Percentiles rank a stretch among this genome's conserved stretches.
Evolutionary conservation across 257 asterid genomes (phyloP).

Genomic region (Nicotiana noctiflora): DNA sequence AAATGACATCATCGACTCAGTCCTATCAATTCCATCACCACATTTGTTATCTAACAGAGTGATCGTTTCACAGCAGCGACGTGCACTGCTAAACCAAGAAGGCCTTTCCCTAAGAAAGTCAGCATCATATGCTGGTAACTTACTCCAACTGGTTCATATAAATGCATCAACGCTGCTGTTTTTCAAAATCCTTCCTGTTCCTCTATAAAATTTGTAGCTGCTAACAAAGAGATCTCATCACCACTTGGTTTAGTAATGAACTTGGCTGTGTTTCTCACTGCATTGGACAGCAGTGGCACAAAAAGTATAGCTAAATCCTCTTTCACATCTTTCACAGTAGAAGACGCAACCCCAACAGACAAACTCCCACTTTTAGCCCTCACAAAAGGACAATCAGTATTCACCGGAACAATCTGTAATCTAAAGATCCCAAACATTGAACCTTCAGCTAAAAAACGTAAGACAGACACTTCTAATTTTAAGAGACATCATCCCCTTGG

Average conservation of each 20-base stretch:
- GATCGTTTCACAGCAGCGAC: neutral
- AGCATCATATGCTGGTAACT: neutral
- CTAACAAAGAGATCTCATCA: neutral
- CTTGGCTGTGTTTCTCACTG: neutral
- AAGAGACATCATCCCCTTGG: neutral
- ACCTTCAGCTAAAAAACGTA: too few species aligned
- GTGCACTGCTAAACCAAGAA: neutral
- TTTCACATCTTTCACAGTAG: too few species aligned
- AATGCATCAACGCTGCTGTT: neutral
- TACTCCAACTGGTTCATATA: neutral
- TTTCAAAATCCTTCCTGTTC: neutral
- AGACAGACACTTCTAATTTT: too few species aligned
- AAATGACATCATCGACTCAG: neutral
- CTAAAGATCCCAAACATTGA: too few species aligned
- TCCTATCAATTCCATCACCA: slow-evolving; percentile 5
- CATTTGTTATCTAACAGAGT: neutral
- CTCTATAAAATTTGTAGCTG: neutral
- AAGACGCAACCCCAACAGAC: too few species aligned
- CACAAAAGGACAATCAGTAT: too few species aligned
- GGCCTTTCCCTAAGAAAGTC: slow-evolving; percentile 10
- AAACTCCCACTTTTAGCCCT: too few species aligned
- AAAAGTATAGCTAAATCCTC: too few species aligned
- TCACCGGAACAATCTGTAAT: too few species aligned
- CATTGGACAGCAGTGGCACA: neutral
- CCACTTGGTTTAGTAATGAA: neutral